These are phyloP conservation scores for Tuctoria greenei DNA, from an alignment of 176 grass and related monocot species.

Conservation along the genomic window DNA sequence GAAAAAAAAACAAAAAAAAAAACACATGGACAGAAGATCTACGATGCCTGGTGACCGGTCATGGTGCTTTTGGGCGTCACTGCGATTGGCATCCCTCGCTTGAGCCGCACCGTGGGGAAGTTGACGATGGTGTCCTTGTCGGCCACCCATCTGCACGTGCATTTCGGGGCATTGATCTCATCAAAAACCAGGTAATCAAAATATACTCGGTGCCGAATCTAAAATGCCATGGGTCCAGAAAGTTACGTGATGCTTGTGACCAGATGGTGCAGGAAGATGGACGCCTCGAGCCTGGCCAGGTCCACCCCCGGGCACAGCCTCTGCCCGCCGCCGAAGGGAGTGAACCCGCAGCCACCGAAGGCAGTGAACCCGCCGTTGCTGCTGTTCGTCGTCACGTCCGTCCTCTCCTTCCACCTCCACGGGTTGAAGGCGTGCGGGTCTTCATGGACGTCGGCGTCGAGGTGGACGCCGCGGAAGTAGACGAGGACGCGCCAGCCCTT, in stretches of 20 bases:
- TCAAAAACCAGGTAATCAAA: background rate
- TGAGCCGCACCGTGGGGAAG: constrained; percentile 57
- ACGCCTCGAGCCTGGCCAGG: constrained; percentile 44
- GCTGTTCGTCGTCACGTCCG: background rate
- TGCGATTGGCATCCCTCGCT: constrained; percentile 45
- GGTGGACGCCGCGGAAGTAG: constrained; percentile 80
- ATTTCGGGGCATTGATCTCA: background rate
- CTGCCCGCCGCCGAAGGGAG: constrained; percentile 51
- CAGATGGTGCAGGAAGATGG: constrained; percentile 52
- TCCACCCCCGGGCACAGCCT: constrained; percentile 49
- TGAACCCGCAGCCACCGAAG: constrained; percentile 40
- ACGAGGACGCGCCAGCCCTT: constrained; percentile 80
- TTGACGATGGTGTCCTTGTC: constrained; percentile 47
- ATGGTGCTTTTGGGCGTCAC: constrained; percentile 10
- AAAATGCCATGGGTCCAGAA: background rate
- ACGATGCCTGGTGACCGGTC: no score
- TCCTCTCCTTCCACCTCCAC: constrained; percentile 67
- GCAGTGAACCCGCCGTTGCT: constrained; percentile 34
- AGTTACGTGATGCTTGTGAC: constrained; percentile 42
- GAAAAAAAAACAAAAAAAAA: background rate
- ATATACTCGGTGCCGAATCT: no score
- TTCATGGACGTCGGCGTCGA: constrained; percentile 46
- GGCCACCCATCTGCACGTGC: constrained; percentile 42
- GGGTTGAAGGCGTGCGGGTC: constrained; percentile 74
- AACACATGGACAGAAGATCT: background rate